These are phyloP conservation scores for Ogataea hybrid DNA, from an alignment of 1,139 yeast genomes.

Conservation along the genomic window DNA sequence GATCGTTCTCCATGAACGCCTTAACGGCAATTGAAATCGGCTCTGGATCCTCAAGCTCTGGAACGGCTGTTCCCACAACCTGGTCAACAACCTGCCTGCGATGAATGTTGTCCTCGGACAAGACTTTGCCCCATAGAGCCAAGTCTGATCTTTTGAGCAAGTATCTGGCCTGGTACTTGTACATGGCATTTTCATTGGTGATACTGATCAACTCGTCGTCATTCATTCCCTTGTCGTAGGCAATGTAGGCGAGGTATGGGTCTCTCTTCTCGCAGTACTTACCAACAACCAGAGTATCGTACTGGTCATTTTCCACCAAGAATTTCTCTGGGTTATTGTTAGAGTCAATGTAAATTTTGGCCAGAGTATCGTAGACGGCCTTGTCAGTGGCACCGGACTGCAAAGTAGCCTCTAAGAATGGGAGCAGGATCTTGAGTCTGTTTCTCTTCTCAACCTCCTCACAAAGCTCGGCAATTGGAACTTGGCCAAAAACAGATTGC, in stretches of 20 bases:
- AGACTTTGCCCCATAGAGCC: constrained; percentile 77
- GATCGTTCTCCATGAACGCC: constrained; percentile 94
- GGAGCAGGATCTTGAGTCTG: constrained; percentile 84
- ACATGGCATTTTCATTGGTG: constrained; percentile 97
- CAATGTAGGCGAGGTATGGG: constrained; percentile 95
- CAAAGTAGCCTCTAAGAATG: constrained; percentile 88
- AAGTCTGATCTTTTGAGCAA: constrained; percentile 82
- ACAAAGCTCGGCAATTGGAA: constrained; percentile 86
- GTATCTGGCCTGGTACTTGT: constrained; percentile 97
- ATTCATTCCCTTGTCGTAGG: constrained; percentile 92
- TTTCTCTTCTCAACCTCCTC: constrained; percentile 96
- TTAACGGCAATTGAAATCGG: constrained; percentile 95
- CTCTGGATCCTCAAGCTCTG: constrained; percentile 93
- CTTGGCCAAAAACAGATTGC: constrained; percentile 88
- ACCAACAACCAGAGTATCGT: constrained; percentile 93
- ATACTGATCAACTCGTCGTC: constrained; percentile 86
- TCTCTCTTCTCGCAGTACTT: constrained; percentile 99
- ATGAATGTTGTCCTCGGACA: constrained; percentile 73
- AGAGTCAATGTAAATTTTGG: constrained; percentile 96
- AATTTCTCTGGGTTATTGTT: constrained; percentile 97
- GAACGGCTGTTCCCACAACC: constrained; percentile 94
- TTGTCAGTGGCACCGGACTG: constrained; percentile 87
- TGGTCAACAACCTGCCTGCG: constrained; percentile 92
- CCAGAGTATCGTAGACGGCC: constrained; percentile 91
- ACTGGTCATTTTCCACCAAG: constrained; percentile 82